These are phyloP conservation scores for Aphanomyces stellatus DNA, from an alignment of 352 stramenopile species.

Conservation along the genomic window DNA sequence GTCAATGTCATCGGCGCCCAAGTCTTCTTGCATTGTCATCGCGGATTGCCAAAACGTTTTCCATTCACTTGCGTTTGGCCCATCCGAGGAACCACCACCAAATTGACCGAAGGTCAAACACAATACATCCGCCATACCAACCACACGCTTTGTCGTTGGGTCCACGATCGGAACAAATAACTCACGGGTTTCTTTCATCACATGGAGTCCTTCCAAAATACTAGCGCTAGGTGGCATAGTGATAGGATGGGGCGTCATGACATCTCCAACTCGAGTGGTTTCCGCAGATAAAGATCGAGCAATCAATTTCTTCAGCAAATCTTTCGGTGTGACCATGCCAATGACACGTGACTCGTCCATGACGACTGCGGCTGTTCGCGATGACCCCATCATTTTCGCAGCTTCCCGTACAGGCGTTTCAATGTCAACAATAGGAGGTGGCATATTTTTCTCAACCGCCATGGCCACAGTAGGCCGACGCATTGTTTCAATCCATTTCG, in stretches of 20 bases:
- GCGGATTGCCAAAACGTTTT: constrained; percentile 83
- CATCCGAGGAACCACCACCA: constrained; percentile 62
- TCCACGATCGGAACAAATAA: constrained; percentile 78
- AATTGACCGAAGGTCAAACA: constrained; percentile 85
- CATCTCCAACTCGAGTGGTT: constrained; percentile 67
- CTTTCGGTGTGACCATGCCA: constrained; percentile 80
- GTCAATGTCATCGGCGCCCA: constrained; percentile 64
- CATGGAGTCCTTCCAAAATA: constrained; percentile 74
- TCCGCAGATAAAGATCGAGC: constrained; percentile 68
- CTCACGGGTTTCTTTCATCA: constrained; percentile 80
- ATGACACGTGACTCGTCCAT: constrained; percentile 52
- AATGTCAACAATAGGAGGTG: constrained; percentile 65
- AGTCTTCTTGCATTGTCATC: constrained; percentile 80
- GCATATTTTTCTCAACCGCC: constrained; percentile 70
- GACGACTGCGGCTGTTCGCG: constrained; percentile 80
- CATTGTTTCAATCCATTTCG: constrained; percentile 87
- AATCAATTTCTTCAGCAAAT: constrained; percentile 78
- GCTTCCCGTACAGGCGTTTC: constrained; percentile 60
- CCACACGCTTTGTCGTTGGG: constrained; percentile 50
- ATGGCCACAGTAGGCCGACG: constrained; percentile 73
- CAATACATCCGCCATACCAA: constrained; percentile 82
- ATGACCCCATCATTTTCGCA: constrained; percentile 77
- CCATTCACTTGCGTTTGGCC: constrained; percentile 69
- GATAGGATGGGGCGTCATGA: constrained; percentile 81
- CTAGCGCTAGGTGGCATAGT: constrained; percentile 61